Percentiles rank a stretch among this genome's conserved stretches.
Conservation (phyloP, 495 filamentous ascomycete species). For the Sordaria brevicollis region DNA sequence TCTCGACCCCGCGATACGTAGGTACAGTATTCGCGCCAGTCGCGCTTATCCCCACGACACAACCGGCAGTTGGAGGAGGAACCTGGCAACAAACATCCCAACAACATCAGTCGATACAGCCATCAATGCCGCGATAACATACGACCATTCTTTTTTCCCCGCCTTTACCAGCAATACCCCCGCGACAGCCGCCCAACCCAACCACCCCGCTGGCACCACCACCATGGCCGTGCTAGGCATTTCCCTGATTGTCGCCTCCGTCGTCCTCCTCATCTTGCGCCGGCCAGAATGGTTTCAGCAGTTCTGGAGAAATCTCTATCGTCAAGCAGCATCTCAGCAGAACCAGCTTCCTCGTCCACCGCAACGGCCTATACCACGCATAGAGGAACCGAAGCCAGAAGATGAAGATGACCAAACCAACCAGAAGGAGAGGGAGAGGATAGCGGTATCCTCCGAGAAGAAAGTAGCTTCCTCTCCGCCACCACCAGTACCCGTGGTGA, state of each 20-base stretch:
- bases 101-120: neutral
- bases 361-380: constrained; percentile 9
- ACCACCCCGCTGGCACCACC: constrained; percentile 1
- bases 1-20: neutral
- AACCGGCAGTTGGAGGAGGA: neutral
- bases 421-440: neutral
- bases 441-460: constrained; percentile 1
- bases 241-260: constrained; percentile 42
- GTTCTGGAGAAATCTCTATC: constrained; percentile 19
- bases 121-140: constrained; percentile 8
- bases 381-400: neutral
- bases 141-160: constrained; percentile 4
- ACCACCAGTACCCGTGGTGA: neutral
- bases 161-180: neutral
- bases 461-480: constrained; percentile 1
- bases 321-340: constrained; percentile 14
- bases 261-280: constrained; percentile 40
- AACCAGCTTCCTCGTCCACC: constrained; percentile 13
- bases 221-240: constrained; percentile 43
- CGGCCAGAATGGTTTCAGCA: constrained; percentile 32
- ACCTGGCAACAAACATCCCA: neutral
- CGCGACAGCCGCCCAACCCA: neutral
- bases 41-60: neutral
- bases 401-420: neutral
- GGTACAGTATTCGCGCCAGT: neutral